Conservation (phyloP, 208 protist genomes). For the Leishmania major region DNA sequence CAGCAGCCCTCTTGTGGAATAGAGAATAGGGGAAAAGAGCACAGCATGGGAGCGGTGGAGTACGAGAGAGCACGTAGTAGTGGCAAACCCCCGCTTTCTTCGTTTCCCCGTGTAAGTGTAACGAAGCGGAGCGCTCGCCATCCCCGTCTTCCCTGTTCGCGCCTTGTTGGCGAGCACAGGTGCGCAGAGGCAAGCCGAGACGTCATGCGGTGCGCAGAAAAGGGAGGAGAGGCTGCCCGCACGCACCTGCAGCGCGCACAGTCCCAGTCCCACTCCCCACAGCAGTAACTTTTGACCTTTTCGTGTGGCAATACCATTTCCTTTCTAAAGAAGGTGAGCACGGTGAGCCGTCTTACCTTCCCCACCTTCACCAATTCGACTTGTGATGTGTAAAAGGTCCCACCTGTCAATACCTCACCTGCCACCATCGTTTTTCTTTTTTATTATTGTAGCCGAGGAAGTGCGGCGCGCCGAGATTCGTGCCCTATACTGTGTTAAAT, state of each 20-base stretch:
- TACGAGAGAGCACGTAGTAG: background rate
- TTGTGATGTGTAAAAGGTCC: background rate
- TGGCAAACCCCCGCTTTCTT: background rate
- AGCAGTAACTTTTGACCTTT: background rate
- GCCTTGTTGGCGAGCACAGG: background rate
- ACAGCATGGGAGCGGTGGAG: background rate
- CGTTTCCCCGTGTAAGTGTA: background rate
- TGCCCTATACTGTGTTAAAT: background rate
- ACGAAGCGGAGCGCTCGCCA: background rate
- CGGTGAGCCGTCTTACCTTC: background rate
- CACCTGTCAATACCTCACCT: background rate
- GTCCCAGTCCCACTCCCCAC: background rate
- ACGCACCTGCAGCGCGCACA: background rate
- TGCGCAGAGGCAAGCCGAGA: background rate
- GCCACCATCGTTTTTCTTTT: background rate
- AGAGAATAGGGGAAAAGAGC: background rate
- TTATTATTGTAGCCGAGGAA: background rate
- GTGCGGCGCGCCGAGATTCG: background rate
- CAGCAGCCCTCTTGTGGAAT: background rate
- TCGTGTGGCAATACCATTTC: background rate
- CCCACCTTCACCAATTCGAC: background rate
- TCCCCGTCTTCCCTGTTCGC: background rate
- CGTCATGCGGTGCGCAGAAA: background rate
- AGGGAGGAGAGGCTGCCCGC: background rate
- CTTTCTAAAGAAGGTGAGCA: background rate